Conservation (phyloP, 345 rosid species). For the Salix caprea region DNA sequence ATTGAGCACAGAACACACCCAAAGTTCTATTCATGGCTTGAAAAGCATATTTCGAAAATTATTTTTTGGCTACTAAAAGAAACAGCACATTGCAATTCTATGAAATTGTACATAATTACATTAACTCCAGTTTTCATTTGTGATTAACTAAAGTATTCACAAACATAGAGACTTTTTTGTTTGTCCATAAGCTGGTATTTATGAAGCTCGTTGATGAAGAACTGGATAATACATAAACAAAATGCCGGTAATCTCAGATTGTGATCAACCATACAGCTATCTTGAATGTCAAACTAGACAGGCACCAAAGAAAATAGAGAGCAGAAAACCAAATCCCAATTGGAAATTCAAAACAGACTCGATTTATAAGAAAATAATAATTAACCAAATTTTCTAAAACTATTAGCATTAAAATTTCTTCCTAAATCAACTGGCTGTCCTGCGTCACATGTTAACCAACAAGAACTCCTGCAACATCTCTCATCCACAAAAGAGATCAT, state of each 20-base stretch:
- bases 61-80: not conserved
- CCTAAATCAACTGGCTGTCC: too few species aligned
- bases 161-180: not conserved
- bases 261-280: not conserved
- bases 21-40: not conserved
- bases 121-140: not conserved
- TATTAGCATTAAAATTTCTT: too few species aligned
- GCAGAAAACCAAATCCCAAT: not conserved
- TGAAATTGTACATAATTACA: not conserved
- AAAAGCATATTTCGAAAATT: not conserved
- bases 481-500: not conserved
- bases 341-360: not conserved
- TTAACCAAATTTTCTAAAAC: too few species aligned
- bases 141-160: not conserved
- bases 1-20: not conserved
- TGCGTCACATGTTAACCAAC: not conserved
- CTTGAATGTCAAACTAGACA: not conserved
- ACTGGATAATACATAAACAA: too few species aligned
- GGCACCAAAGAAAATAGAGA: not conserved
- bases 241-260: not conserved
- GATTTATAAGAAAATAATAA: too few species aligned
- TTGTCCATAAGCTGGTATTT: not conserved
- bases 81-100: not conserved
- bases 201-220: not conserved
- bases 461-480: not conserved